Percentiles rank a stretch among this genome's conserved stretches.
Conservation (phyloP, 2,329 filamentous ascomycete genomes). For the Didymella sp. region DNA sequence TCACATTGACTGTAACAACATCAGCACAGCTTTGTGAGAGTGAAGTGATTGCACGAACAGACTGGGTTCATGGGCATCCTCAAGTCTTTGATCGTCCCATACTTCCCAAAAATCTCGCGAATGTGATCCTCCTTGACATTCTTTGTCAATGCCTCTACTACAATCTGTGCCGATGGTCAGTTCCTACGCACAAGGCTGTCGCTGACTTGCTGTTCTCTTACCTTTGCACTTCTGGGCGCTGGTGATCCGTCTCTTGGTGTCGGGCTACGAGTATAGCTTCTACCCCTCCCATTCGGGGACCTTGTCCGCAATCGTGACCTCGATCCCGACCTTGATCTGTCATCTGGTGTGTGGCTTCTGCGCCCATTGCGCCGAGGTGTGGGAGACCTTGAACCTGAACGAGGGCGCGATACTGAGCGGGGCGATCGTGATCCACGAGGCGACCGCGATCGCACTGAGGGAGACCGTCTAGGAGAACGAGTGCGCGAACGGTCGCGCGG, state of each 20-base stretch:
- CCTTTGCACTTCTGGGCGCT: slow-evolving; percentile 50
- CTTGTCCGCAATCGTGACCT: slow-evolving; percentile 36
- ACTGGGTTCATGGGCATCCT: slow-evolving; percentile 88
- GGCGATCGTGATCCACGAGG: slow-evolving; percentile 49
- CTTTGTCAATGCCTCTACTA: slow-evolving; percentile 94
- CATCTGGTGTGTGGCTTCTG: slow-evolving; percentile 43
- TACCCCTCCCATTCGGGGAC: slow-evolving; percentile 37
- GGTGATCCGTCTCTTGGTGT: slow-evolving; percentile 45
- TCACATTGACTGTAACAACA: slow-evolving; percentile 74
- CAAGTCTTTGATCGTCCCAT: slow-evolving; percentile 83
- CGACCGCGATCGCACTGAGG: slow-evolving; percentile 38
- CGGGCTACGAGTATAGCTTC: slow-evolving; percentile 46
- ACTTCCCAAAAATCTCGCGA: slow-evolving; percentile 88
- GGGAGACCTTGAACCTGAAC: slow-evolving; percentile 27
- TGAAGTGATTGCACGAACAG: slow-evolving; percentile 64
- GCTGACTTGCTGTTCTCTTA: slow-evolving; percentile 18
- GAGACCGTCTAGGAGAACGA: slow-evolving; percentile 34
- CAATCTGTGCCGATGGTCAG: slow-evolving; percentile 67
- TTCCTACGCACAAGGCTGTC: slow-evolving; percentile 7
- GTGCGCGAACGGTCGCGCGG: slow-evolving; percentile 52
- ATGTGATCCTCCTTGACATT: slow-evolving; percentile 91
- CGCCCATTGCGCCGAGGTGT: slow-evolving; percentile 48
- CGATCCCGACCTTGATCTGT: slow-evolving; percentile 34
- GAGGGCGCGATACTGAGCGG: slow-evolving; percentile 47
- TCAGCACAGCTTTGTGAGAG: slow-evolving; percentile 12